Conservation (phyloP, 768 basidiomycete genomes). For the Mycena amicta region DNA sequence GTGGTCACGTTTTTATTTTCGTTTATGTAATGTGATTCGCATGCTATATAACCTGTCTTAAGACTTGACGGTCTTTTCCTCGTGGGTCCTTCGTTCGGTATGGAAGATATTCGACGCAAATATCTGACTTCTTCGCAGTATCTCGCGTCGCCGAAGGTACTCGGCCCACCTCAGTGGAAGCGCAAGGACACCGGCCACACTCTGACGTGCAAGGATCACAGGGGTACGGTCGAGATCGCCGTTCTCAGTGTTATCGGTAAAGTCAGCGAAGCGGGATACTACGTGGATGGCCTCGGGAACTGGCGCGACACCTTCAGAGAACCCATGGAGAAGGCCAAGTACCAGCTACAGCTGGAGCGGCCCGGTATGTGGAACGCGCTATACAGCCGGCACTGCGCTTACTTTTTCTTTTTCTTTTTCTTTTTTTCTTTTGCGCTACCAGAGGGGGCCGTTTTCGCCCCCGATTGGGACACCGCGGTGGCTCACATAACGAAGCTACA, state of each 20-base stretch:
- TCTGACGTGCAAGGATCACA: neutral
- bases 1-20: no score
- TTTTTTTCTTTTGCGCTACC: neutral
- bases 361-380: neutral
- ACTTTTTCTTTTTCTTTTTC: no score
- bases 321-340: neutral
- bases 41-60: no score
- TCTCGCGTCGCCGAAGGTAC: neutral
- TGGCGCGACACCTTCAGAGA: neutral
- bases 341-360: neutral
- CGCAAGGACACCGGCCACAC: neutral
- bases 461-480: neutral
- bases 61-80: no score
- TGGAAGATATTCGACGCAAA: neutral
- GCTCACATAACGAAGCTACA: neutral
- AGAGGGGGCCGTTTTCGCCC: neutral
- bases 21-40: no score
- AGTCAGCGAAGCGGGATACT: neutral
- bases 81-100: no score
- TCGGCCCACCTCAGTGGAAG: neutral
- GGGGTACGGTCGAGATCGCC: neutral
- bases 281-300: neutral
- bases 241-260: neutral
- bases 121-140: neutral
- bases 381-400: no score